Evolutionary conservation across 75 land plant species (phyloP), one percentile per base, ranked within the genome.

Genomic region (Azolla pinnata): DNA sequence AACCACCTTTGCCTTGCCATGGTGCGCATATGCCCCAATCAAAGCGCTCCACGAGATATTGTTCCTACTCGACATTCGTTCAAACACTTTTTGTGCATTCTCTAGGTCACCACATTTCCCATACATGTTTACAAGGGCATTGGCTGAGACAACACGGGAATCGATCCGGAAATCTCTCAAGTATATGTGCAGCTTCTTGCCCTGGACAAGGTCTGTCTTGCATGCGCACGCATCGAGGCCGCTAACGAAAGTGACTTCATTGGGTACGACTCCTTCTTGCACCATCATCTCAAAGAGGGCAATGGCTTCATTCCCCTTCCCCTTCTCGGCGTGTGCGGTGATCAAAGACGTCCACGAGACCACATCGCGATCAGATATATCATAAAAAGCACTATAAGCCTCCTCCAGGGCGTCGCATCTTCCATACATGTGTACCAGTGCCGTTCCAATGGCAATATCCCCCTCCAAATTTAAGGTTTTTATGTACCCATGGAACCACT

Each of bases 341-440:
- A 67, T 31, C 51, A 67, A 45, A 16, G 44, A 19, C 4, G 19
- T 67, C 69, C 69, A 67, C 18, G 69, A 67, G 12, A 59, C 66
- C 5, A 49, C 52, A 42, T 67, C 33, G 2, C 53, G 25, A 24
- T 30, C 21, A 4, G 10, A 9, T 23, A 67, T 42, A 23, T 59
- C 42, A 14, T 38, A 4, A 32, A 67, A 67, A 14, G 60, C 69
- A 24, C 33, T 23, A 29, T 53, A 8, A 30, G 69, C 69, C 47
- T 21, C 29, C 9, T 24, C 33, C 21, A 59, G 19, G 55, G 17
- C 34, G n/a, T 34, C 66, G 29, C 63, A 31, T 16, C 31, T 47
- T 16, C 34, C 55, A 34, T 59, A 59, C 69, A 67, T 48, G 3
- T 61, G 19, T 9, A 59, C 33, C 8, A 67, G 66, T 9, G 64